Percentiles rank a stretch among this genome's conserved stretches.
Conservation (phyloP, 2,329 filamentous ascomycete species). For the Periconia digitata region DNA sequence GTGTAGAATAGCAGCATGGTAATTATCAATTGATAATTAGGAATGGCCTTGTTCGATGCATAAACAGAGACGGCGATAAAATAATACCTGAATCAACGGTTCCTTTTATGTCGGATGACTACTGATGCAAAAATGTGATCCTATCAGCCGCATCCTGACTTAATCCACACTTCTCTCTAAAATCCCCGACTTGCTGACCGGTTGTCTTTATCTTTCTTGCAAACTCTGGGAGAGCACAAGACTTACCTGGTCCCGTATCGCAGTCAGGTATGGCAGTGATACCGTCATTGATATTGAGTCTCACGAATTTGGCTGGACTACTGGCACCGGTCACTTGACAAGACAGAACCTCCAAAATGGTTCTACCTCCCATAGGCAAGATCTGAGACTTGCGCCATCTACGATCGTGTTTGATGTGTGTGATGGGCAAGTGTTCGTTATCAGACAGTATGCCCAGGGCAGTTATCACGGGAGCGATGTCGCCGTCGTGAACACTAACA, state of each 20-base stretch:
- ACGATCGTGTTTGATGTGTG: conserved; percentile 47
- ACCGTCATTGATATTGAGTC: conserved; percentile 61
- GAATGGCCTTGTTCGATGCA: too few relatives aligned
- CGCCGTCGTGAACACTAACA: conserved; percentile 57
- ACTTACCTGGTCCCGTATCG: conserved; percentile 49
- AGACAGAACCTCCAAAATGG: conserved; percentile 56
- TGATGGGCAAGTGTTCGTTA: conserved; percentile 49
- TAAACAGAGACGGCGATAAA: not conserved
- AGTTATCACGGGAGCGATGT: conserved; percentile 58
- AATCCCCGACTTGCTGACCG: conserved; percentile 50
- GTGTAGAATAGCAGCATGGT: too few relatives aligned
- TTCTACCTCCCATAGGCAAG: conserved; percentile 59
- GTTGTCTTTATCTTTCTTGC: conserved; percentile 42
- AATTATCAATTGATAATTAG: too few relatives aligned
- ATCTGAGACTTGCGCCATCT: conserved; percentile 59
- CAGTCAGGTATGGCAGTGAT: conserved; percentile 54
- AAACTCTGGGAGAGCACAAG: conserved; percentile 52
- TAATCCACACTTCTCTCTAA: conserved; percentile 53
- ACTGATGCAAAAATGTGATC: conserved; percentile 56
- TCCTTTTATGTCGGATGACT: not conserved
- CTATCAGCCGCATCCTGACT: conserved; percentile 40
- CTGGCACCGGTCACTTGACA: conserved; percentile 25
- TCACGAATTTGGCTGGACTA: conserved; percentile 42
- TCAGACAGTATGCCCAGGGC: conserved; percentile 54
- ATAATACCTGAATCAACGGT: not conserved